Evolutionary conservation across 768 basidiomycete genomes (phyloP).

Genomic region (Scleroderma citrinum): DNA sequence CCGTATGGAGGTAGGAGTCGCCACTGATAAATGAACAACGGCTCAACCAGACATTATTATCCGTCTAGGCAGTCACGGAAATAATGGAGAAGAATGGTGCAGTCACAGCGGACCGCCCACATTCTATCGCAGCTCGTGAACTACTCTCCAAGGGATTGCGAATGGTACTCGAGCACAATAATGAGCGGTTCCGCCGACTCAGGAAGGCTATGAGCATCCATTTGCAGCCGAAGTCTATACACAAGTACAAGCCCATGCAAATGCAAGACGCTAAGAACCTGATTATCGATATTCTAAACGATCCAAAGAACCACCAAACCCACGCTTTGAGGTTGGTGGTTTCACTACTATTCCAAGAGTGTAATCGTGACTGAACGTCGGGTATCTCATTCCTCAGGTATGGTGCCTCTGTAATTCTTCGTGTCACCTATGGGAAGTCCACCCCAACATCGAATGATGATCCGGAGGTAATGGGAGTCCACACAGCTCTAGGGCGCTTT

Average conservation of each 20-base stretch:
- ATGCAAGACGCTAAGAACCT: slow-evolving; percentile 25
- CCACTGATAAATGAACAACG: not conserved
- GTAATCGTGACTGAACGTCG: not conserved
- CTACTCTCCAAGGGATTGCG: slow-evolving; percentile 48
- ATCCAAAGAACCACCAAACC: slow-evolving; percentile 31
- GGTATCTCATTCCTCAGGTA: slow-evolving; percentile 13
- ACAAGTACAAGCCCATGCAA: slow-evolving; percentile 39
- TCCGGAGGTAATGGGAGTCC: slow-evolving; percentile 15
- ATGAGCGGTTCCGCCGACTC: slow-evolving; percentile 51
- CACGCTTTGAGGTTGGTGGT: slow-evolving; percentile 44
- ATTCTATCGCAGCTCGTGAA: slow-evolving; percentile 46
- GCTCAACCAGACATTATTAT: not conserved
- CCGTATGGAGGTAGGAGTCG: slow-evolving; percentile 14
- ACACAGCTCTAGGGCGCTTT: slow-evolving; percentile 17
- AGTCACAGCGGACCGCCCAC: slow-evolving; percentile 43
- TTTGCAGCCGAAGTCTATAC: slow-evolving; percentile 43
- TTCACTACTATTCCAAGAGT: slow-evolving; percentile 9
- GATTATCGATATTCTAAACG: slow-evolving; percentile 25
- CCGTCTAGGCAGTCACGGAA: slow-evolving; percentile 42
- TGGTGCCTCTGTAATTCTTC: slow-evolving; percentile 17
- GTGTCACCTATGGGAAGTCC: slow-evolving; percentile 20
- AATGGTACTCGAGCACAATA: slow-evolving; percentile 42
- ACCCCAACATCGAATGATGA: slow-evolving; percentile 17
- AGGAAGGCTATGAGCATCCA: slow-evolving; percentile 49
- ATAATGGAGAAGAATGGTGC: slow-evolving; percentile 58